Conservation (phyloP, 768 basidiomycete genomes). For the Dentipellis fragilis region DNA sequence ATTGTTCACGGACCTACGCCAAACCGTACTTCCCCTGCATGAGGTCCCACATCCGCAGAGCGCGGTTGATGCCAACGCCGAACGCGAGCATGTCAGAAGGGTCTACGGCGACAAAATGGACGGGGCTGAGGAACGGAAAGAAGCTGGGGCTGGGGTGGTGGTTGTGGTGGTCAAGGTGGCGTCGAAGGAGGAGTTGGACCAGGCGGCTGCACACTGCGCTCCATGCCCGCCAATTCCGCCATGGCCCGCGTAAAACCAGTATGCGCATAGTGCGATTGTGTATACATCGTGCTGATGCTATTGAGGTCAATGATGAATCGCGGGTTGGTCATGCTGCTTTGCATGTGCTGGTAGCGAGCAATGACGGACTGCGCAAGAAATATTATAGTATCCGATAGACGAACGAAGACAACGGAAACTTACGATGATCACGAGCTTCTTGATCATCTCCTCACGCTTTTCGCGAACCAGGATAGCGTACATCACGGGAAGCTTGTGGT, state of each 20-base stretch:
- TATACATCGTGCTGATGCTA: conserved; percentile 12
- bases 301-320: conserved; percentile 11
- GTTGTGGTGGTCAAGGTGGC: conserved; percentile 2
- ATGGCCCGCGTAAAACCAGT: conserved; percentile 4
- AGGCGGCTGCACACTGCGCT: not conserved
- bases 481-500: not conserved
- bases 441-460: not conserved
- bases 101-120: not conserved
- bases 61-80: conserved; percentile 69
- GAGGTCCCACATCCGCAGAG: conserved; percentile 96
- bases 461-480: not conserved
- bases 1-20: conserved; percentile 61
- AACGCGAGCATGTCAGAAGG: not conserved
- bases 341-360: conserved; percentile 3
- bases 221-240: not conserved
- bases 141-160: not conserved
- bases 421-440: conserved; percentile 5
- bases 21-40: conserved; percentile 87
- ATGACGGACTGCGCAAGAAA: conserved; percentile 5
- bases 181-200: not conserved
- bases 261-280: conserved; percentile 11
- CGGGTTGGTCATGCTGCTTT: conserved; percentile 4
- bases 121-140: not conserved
- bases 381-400: not conserved
- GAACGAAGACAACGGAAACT: conserved; percentile 7